These are phyloP conservation scores for Cryptococcus depauperatus DNA, from an alignment of 1,284 basidiomycete genomes.

Conservation along the genomic window DNA sequence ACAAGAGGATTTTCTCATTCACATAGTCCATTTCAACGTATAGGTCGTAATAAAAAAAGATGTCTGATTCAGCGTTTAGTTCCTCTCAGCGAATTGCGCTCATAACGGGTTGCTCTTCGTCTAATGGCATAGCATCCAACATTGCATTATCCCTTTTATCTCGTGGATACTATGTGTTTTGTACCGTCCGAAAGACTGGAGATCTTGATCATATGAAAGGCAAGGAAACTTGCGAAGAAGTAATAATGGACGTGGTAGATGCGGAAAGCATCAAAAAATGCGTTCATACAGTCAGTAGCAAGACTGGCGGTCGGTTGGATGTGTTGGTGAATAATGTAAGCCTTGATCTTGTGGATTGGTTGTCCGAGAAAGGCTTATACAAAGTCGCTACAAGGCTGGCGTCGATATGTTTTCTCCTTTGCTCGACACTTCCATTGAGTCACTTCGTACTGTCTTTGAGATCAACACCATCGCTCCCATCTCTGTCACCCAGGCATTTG, in stretches of 20 bases:
- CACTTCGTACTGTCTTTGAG: conserved; percentile 15
- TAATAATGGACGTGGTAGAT: conserved; percentile 9
- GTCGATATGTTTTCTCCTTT: not conserved
- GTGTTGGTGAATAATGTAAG: conserved; percentile 16
- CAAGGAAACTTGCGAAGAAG: conserved; percentile 6
- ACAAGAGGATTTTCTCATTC: too few relatives aligned
- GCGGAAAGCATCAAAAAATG: conserved; percentile 5
- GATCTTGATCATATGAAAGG: conserved; percentile 10
- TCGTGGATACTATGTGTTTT: conserved; percentile 14
- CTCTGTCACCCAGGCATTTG: conserved; percentile 15
- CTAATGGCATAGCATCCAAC: conserved; percentile 11
- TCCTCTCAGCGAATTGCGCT: not conserved
- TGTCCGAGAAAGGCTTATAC: not conserved
- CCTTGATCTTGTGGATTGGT: too few relatives aligned
- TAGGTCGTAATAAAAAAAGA: too few relatives aligned
- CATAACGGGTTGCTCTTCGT: conserved; percentile 21
- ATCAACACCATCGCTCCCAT: conserved; percentile 20
- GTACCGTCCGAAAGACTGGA: conserved; percentile 12
- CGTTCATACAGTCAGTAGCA: not conserved
- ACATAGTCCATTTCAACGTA: too few relatives aligned
- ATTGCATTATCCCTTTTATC: conserved; percentile 6
- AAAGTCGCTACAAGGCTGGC: not conserved
- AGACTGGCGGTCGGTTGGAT: conserved; percentile 8
- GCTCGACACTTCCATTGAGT: conserved; percentile 9
- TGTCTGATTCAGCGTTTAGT: too few relatives aligned